Evolutionary conservation across 352 stramenopile genomes (phyloP), one percentile per base, ranked within the genome.

Genomic region (Pythium guiyangense): DNA sequence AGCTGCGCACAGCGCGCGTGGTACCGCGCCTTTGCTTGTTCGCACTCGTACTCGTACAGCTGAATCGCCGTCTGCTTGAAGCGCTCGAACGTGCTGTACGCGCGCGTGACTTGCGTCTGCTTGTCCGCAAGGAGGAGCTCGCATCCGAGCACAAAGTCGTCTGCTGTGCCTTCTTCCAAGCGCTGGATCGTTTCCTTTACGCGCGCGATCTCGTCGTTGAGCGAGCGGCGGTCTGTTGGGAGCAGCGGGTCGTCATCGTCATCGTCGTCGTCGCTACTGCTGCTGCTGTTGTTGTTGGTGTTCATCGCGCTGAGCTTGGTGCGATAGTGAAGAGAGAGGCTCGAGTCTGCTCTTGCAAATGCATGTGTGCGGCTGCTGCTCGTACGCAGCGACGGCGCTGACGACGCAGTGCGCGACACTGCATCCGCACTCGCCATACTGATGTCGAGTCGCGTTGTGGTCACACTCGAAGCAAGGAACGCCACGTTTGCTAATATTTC

Each of bases 1-100:
- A 90, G 69, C 62, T 79, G 63, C 27, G 51, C 51, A 47, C 79
- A 90, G 25, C 74, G 68, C n/a, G 43, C 42, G n/a, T 47, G 34
- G 77, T 82, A 84, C 18, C 55, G 64, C 35, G 67, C 62, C 1
- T 60, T 52, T 1, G 74, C 74, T 49, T 81, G 70, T 15, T 74
- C 47, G 18, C 52, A 70, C 29, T 79, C 67, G 52, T 86, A 74
- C 49, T 70, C 65, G 37, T 64, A 78, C 20, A 87, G 66, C 62
- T 59, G 55, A 1, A 48, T 29, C 2, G 67, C 65, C 5, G 59
- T 73, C 4, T 49, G 10, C 37, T 68, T 58, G 29, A 69, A 57
- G 54, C 76, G 63, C 40, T 70, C 57, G 17, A 73, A 65, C 53
- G 57, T 62, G 18, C 46, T 64, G 39, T 69, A 60, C 27, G 74